These are phyloP conservation scores for Alternaria postmessia DNA, from an alignment of 2,329 filamentous ascomycete genomes.

Conservation along the genomic window DNA sequence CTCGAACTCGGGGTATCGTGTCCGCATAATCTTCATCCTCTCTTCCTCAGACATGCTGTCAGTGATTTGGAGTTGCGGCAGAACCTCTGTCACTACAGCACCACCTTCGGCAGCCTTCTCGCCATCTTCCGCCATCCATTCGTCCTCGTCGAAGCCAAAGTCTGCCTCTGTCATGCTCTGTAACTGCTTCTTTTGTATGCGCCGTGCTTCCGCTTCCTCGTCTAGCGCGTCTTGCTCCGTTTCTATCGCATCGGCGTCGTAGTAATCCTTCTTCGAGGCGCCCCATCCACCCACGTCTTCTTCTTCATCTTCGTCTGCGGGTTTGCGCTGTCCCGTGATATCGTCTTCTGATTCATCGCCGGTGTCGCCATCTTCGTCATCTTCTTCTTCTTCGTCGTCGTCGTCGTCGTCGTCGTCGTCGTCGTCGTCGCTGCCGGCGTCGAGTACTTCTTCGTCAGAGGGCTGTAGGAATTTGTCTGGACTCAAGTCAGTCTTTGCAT, in stretches of 20 bases:
- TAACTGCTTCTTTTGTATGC: conserved; percentile 89
- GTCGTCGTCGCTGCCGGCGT: conserved; percentile 57
- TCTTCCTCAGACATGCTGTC: conserved; percentile 80
- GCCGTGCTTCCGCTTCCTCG: conserved; percentile 88
- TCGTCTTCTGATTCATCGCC: conserved; percentile 46
- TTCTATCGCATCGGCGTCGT: conserved; percentile 81
- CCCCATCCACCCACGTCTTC: conserved; percentile 81
- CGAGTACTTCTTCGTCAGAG: conserved; percentile 70
- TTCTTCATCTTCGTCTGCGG: conserved; percentile 63
- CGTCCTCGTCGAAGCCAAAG: conserved; percentile 89
- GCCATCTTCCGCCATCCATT: conserved; percentile 72
- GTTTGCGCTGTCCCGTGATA: conserved; percentile 36
- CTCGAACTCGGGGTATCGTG: conserved; percentile 91
- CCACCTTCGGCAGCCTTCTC: conserved; percentile 55
- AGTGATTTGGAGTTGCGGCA: conserved; percentile 83
- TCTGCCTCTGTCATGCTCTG: conserved; percentile 89
- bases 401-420: conserved; percentile 51
- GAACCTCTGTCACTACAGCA: conserved; percentile 81
- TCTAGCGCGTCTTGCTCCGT: conserved; percentile 80
- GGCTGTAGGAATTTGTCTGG: conserved; percentile 65
- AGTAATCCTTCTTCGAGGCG: conserved; percentile 87
- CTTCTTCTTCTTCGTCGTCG: conserved; percentile 47
- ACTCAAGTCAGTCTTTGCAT: conserved; percentile 8
- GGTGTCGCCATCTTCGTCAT: conserved; percentile 51
- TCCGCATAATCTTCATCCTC: conserved; percentile 75